phyloP scores from a whole-genome alignment of 2,329 filamentous ascomycete species.

The Aquanectria penicillioides region DNA sequence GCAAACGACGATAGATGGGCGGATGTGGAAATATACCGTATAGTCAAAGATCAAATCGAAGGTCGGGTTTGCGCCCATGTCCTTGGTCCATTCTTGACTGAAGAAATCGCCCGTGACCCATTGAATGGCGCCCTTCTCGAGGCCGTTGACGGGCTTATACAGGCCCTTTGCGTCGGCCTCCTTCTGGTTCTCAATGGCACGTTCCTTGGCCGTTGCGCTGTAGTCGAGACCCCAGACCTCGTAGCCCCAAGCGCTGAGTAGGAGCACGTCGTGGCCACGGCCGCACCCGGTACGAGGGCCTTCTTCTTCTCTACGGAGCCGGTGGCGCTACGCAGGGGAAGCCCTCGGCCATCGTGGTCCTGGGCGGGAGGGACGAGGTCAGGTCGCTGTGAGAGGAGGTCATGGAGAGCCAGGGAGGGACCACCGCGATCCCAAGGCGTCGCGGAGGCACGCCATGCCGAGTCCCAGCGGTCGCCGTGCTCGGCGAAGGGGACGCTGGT shows the following conservation, averaged over 20 bases:
- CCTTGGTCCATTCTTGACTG: slow-evolving; percentile 63
- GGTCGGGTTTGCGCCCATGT: slow-evolving; percentile 51
- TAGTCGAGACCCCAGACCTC: slow-evolving; percentile 81
- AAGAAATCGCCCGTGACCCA: slow-evolving; percentile 77
- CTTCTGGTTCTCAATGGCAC: slow-evolving; percentile 56
- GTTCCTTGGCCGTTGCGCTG: slow-evolving; percentile 58
- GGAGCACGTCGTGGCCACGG: slow-evolving; percentile 80
- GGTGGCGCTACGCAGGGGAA: slow-evolving; percentile 35
- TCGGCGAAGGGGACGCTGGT: slow-evolving; percentile 43
- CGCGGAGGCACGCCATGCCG: slow-evolving; percentile 56
- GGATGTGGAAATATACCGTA: slow-evolving; percentile 60
- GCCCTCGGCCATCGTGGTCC: slow-evolving; percentile 45
- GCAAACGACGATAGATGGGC: no score
- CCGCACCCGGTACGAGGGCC: slow-evolving; percentile 84
- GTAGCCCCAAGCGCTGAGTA: slow-evolving; percentile 80
- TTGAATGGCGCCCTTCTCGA: slow-evolving; percentile 59
- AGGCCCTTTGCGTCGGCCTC: slow-evolving; percentile 51
- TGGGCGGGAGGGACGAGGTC: slow-evolving; percentile 55
- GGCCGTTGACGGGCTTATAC: slow-evolving; percentile 53
- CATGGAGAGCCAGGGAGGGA: slow-evolving; percentile 63
- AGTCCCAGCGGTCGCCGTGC: slow-evolving; percentile 57
- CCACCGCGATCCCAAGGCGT: slow-evolving; percentile 67
- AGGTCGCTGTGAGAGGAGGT: slow-evolving; percentile 57
- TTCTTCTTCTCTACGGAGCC: slow-evolving; percentile 40
- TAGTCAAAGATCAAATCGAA: slow-evolving; percentile 77